Base-by-base conservation (phyloP, 169 alveolate species). In the Haemoproteus tartakovskyi region DNA sequence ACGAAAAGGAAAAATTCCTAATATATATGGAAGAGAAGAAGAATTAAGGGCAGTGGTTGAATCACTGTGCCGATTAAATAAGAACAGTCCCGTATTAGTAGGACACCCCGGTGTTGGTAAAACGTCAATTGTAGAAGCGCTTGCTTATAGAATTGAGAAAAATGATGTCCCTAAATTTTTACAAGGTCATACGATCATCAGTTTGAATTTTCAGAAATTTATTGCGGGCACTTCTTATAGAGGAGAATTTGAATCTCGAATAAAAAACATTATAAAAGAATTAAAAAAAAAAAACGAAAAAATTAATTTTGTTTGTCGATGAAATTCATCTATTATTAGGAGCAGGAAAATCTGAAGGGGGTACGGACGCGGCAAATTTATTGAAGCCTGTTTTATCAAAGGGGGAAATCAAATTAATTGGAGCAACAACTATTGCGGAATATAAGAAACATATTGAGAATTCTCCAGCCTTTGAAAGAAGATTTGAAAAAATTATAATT, bases 391-490 rank as follows among this genome's bases (percentile, higher is more conserved):
- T 79, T n/a, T 24, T 85, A 43, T 70, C 90, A 5, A 57, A 59
- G 16, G 87, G 79, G 12, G 70, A 45, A 40, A 80, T 85, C 0
- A 85, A 85, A 60, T 60, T 79, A 30, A 85, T 85, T 1, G 90
- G 87, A 22, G 81, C 90, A 41, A 85, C 90, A 0, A 85, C 90
- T 16, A 27, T 61, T 4, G 60, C 70, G 14, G 90, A 85, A 46
- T 85, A 85, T 56, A 64, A 79, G 33, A 64, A 63, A 47, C 79
- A 60, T 33, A 79, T 85, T 24, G 83, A 79, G 33, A 79, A 80
- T 8, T 84, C 82, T 30, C 60, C 86, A 18, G 90, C 90, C 0
- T 85, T 85, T 47, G 87, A 85, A 70, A 64, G 90, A 45, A 33
- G 90, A 30, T 85, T 85, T 51, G 86, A 85, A 48, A 78, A 70